Evolutionary conservation across 2,329 filamentous ascomycete species (phyloP).

Genomic region (Venturia effusa): DNA sequence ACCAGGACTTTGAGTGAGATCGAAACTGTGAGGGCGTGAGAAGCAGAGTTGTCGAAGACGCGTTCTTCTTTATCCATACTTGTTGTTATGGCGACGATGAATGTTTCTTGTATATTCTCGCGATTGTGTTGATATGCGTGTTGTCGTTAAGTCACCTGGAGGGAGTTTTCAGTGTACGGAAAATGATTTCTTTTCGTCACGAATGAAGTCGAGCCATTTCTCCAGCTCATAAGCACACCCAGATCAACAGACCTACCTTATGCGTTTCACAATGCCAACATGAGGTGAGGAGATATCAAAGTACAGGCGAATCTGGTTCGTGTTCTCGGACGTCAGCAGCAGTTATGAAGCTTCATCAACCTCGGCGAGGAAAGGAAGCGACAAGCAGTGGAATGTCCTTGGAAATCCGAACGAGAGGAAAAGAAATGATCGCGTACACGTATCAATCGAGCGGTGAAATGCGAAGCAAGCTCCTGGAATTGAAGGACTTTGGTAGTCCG

Average conservation of each 20-base stretch:
- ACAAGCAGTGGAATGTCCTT: background rate
- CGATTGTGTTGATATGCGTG: background rate
- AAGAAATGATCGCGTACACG: background rate
- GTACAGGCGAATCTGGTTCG: background rate
- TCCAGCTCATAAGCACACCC: background rate
- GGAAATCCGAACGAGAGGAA: background rate
- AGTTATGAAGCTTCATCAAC: background rate
- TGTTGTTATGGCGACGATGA: background rate
- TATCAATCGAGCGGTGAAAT: background rate
- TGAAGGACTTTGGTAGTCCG: background rate
- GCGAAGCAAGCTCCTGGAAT: background rate
- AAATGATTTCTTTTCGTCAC: background rate
- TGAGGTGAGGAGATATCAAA: background rate
- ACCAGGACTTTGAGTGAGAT: background rate
- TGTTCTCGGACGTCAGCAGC: background rate
- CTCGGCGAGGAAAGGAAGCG: background rate
- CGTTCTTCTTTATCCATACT: background rate
- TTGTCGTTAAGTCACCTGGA: background rate
- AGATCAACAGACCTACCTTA: background rate
- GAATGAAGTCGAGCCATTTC: background rate
- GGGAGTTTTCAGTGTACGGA: background rate
- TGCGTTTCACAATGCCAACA: background rate
- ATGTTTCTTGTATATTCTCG: background rate
- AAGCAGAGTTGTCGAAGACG: background rate
- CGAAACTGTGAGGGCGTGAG: background rate